phyloP scores from a whole-genome alignment of 768 basidiomycete species.

The Agaricus subrufescens region DNA sequence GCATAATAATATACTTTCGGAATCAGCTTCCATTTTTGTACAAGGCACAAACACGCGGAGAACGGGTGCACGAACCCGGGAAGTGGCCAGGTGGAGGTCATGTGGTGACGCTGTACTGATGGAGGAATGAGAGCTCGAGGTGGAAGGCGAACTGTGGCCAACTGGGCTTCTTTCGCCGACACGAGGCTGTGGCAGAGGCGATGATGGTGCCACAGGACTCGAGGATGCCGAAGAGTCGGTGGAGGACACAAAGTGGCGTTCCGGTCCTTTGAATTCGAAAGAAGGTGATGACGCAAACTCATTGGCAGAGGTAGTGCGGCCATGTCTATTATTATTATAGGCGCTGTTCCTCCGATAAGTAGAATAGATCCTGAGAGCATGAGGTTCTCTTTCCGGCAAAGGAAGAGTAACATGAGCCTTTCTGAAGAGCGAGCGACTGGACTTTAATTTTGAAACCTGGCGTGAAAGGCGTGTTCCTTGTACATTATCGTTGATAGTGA shows the following conservation, averaged over 20 bases:
- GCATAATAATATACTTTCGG: slow-evolving; percentile 47
- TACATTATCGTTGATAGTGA: slow-evolving; percentile 11
- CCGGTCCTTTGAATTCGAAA: slow-evolving; percentile 20
- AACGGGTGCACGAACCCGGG: slow-evolving; percentile 64
- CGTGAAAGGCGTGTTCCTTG: slow-evolving; percentile 7
- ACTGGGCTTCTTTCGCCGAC: slow-evolving; percentile 12
- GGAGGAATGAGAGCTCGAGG: slow-evolving; percentile 8
- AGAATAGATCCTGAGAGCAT: slow-evolving; percentile 24
- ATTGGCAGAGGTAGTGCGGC: background rate
- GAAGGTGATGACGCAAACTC: background rate
- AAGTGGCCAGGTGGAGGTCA: slow-evolving; percentile 57
- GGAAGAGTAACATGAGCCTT: slow-evolving; percentile 16
- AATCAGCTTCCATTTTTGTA: slow-evolving; percentile 39
- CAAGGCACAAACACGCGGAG: slow-evolving; percentile 75
- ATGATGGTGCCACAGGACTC: slow-evolving; percentile 11
- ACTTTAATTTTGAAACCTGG: slow-evolving; percentile 16
- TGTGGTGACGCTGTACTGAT: slow-evolving; percentile 40
- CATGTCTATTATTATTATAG: slow-evolving; percentile 4
- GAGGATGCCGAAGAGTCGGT: slow-evolving; percentile 39
- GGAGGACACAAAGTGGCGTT: slow-evolving; percentile 42
- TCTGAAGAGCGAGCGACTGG: slow-evolving; percentile 21
- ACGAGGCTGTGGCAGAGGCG: background rate
- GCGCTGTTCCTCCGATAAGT: slow-evolving; percentile 23
- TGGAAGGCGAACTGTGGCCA: slow-evolving; percentile 10
- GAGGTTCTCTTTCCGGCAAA: slow-evolving; percentile 24